Base-by-base conservation (phyloP, 306 rosid genomes). In the Prosopis cineraria region DNA sequence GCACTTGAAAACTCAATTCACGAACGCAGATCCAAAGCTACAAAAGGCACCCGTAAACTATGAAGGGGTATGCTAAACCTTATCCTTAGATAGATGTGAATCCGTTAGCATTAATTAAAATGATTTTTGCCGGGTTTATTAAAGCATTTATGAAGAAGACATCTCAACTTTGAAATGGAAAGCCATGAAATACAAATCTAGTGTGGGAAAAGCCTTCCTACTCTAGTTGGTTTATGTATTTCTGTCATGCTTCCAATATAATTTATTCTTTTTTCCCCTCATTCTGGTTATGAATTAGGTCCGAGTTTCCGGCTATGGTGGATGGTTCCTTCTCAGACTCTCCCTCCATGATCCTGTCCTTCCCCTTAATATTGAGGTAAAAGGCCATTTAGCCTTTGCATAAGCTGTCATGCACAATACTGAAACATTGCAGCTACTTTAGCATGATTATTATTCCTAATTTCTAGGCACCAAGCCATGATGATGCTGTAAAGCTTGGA, bases 341-440 rank as follows among this genome's bases (percentile, higher is more conserved):
- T 95, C 98, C 29, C 93, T 95, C 40, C 98, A 95, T 55, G 98
- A 95, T 80, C 98, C 98, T 85, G 98, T 95, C 53, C 97, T 92
- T 80, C 98, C 98, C 71, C 96, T 95, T 30, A 95, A 95, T 85
- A 89, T 95, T 33, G 98, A 95, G 98, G 98, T 95, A 91, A 62
- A 62, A 19, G 4, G 34, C 52, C 75, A 68, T 73, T 59, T 25
- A 47, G 31, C 65, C 24, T 55, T 58, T 72, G 74, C 69, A 60
- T 53, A 9, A 74, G 47, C 39, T 36, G 24, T 72, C 53, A 10
- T 41, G 25, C 8, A 14, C 67, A 19, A 50, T 22, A 27, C 65
- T 58, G 36, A 5, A 72, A 40, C 19, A 67, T 39, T 19, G 80
- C 48, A 47, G 50, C 83, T 90, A 33, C 81, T 64, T 75, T 34